These are phyloP conservation scores for Sugiyamaella xylanicola DNA, from an alignment of 1,139 yeast genomes.

Conservation along the genomic window DNA sequence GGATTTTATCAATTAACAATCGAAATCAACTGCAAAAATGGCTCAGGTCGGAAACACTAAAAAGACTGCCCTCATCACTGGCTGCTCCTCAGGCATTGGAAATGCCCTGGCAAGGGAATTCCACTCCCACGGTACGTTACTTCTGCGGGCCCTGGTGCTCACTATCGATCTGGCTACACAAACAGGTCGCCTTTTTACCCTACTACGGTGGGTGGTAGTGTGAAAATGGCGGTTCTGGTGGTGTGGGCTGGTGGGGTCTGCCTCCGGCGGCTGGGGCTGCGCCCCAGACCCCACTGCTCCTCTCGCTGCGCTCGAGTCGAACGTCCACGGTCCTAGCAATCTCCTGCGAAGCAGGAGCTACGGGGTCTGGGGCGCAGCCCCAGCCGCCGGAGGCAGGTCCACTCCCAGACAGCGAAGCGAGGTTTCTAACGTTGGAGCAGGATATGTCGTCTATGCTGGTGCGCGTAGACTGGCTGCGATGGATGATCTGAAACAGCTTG, in stretches of 20 bases:
- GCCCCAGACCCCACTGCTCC: no score
- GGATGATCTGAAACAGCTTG: constrained; percentile 52
- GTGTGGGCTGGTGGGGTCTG: no score
- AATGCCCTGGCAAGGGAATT: constrained; percentile 65
- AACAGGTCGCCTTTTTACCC: no score
- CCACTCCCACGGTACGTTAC: constrained; percentile 46
- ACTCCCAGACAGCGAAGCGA: not conserved
- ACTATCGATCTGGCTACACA: no score
- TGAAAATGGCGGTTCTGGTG: no score
- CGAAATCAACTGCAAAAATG: no score
- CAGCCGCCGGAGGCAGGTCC: not conserved
- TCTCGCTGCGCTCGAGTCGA: no score
- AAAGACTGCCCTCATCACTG: constrained; percentile 61
- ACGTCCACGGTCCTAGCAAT: no score
- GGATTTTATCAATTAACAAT: no score
- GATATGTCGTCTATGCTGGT: constrained; percentile 69
- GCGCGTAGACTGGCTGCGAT: constrained; percentile 70
- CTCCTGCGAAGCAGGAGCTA: no score
- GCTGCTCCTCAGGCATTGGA: constrained; percentile 85
- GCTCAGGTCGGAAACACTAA: not conserved
- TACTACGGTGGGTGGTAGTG: not conserved
- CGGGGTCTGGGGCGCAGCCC: not conserved
- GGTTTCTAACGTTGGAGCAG: constrained; percentile 35
- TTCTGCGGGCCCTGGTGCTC: no score
- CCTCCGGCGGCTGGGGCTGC: no score